Evolutionary conservation across 768 basidiomycete genomes (phyloP), one percentile per base, ranked within the genome.

Genomic region (Lepiota brunneoincarnata): DNA sequence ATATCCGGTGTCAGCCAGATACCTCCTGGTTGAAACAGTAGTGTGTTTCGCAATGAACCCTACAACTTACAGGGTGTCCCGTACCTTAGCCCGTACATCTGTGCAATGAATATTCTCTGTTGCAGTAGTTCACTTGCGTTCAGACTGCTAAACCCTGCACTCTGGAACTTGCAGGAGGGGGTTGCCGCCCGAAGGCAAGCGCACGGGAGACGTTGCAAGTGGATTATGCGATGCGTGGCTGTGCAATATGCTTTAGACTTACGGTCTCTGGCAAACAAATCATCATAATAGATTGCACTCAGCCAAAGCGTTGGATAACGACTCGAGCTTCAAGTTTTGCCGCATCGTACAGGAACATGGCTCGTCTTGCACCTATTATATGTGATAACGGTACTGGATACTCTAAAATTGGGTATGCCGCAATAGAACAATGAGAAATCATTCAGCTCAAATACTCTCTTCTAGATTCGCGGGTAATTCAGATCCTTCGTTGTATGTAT

Each of bases 371-470:
- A 5, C 94, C 95, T 55, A 93, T 98, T 67, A 95, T 98, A 61
- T 95, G 93, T 65, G 95, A 98, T 76, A 97, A 98, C 77, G 95
- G 95, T 38, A 97, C 95, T 41, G 95, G 96, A 31, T 98, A 81
- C 71, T 96, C 95, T 10, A 98, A 98, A 82, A 88, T 98, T 71
- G 96, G 95, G 93, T 94, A 69, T 40, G 86, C 71, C 39, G 18
- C n/a, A 23, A 11, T 20, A 17, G 31, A 31, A 41, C 38, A 48
- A 15, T 20, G 15, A 21, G 37, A 18, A 28, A 42, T 24, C 18
- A 54, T 43, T 3, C 38, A 34, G 18, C 28, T 44, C 58, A 56
- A 41, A 56, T 41, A 49, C 43, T 31, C 31, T 56, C 39, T 40
- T 56, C 48, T 64, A 95, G 96, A 34, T 98, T 97, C 72, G 95